Evolutionary conservation across 352 stramenopile species (phyloP), one percentile per base, ranked within the genome.

Genomic region (Globisporangium paddicum): DNA sequence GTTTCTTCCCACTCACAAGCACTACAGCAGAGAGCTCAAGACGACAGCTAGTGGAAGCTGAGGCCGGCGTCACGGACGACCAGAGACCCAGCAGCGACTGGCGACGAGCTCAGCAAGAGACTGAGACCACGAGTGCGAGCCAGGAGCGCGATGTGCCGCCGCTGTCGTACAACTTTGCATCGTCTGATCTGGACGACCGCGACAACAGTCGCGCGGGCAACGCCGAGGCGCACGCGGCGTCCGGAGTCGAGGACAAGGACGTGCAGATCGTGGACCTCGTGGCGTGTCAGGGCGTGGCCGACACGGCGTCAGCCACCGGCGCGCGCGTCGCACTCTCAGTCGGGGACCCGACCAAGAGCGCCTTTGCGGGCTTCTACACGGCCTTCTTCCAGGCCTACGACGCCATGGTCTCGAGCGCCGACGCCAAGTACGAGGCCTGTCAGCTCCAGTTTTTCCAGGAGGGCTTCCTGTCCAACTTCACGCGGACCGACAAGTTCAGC

Each of bases 361-460:
- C 66, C 37, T 89, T 89, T 48, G 61, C 65, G 0, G 64, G 66
- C 44, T 89, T 89, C 60, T 79, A 86, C 49, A 55, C 71, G 5
- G 71, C 75, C 19, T 87, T 89, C 60, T 75, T 73, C 45, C 60
- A 58, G 14, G 79, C 79, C 3, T 89, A 87, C 40, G 77, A 89
- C 55, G 75, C 75, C 14, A 84, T 89, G 73, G 51, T 89, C 41
- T 60, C 64, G 5, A 78, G 75, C 8, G 62, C 58, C 2, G 73
- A 89, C 51, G 75, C 77, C 0, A 77, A 73, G 30, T 75, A 70
- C 41, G 79, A 86, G 62, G 79, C 77, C 16, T 89, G 79, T 57
- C 75, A 86, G 53, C 64, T 89, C 53, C 77, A 87, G 64, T 87
- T 87, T 60, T 44, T 89, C 16, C 71, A 89, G 65, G 69, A 86